These are phyloP conservation scores for Coleophoma cylindrospora DNA, from an alignment of 2,329 filamentous ascomycete species.

Conservation along the genomic window DNA sequence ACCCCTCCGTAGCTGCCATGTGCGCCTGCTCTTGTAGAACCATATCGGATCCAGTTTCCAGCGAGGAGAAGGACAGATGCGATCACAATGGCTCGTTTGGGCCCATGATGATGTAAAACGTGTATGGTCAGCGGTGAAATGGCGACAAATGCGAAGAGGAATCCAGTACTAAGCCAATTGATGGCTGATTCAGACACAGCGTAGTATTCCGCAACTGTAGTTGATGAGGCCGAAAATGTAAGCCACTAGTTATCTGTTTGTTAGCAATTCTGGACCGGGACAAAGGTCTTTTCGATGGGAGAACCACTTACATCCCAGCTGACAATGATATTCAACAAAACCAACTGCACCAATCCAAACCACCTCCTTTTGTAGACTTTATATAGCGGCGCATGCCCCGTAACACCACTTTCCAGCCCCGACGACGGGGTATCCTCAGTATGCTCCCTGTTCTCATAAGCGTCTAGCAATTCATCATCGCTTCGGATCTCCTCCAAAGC, in stretches of 20 bases:
- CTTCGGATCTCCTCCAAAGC: slow-evolving; percentile 19
- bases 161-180: slow-evolving; percentile 90
- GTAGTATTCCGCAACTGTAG: slow-evolving; percentile 71
- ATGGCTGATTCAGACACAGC: slow-evolving; percentile 67
- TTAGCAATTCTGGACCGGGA: too few relatives aligned
- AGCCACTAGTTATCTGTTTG: slow-evolving; percentile 63
- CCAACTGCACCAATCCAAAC: slow-evolving; percentile 80
- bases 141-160: slow-evolving; percentile 77
- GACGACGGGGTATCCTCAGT: too few relatives aligned
- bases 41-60: slow-evolving; percentile 91
- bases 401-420: too few relatives aligned
- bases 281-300: neutral
- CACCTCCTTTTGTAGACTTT: slow-evolving; percentile 79
- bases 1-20: slow-evolving; percentile 67
- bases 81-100: slow-evolving; percentile 70
- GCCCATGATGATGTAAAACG: slow-evolving; percentile 70
- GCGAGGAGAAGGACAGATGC: slow-evolving; percentile 69
- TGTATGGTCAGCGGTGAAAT: slow-evolving; percentile 70
- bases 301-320: slow-evolving; percentile 81
- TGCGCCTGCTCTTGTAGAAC: slow-evolving; percentile 49
- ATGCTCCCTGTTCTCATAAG: slow-evolving; percentile 1
- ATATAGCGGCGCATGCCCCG: slow-evolving; percentile 24
- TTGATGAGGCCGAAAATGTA: slow-evolving; percentile 80
- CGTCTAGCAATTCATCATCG: slow-evolving; percentile 22
- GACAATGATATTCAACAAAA: slow-evolving; percentile 85